These are phyloP conservation scores for Claviceps sorghi DNA, from an alignment of 2,329 filamentous ascomycete genomes.

Conservation along the genomic window DNA sequence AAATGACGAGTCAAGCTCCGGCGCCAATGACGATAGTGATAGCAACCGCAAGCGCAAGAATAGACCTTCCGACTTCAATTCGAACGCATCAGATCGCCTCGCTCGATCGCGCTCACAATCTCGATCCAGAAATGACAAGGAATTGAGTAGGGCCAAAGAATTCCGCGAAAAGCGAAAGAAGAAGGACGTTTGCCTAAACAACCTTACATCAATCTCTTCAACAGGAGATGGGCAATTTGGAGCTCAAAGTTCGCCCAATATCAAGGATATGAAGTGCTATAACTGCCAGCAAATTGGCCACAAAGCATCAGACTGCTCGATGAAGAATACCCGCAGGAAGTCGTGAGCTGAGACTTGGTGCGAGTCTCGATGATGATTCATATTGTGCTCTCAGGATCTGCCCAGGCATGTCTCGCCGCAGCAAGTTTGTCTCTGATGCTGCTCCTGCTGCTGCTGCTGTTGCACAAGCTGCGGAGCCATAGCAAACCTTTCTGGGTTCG, in stretches of 20 bases:
- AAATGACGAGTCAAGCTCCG: slow-evolving; percentile 10
- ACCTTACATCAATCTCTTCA: slow-evolving; percentile 45
- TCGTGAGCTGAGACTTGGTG: not conserved
- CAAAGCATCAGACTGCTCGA: slow-evolving; percentile 40
- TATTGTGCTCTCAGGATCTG: not conserved
- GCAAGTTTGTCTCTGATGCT: not conserved
- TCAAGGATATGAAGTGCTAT: slow-evolving; percentile 33
- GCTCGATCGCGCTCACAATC: slow-evolving; percentile 21
- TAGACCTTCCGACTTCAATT: slow-evolving; percentile 13
- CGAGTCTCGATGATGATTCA: not conserved
- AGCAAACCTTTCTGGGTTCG: not conserved
- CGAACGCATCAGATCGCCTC: slow-evolving; percentile 7
- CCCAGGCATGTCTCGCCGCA: not conserved
- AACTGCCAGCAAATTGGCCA: slow-evolving; percentile 49
- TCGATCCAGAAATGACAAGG: slow-evolving; percentile 13
- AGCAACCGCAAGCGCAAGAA: slow-evolving; percentile 14
- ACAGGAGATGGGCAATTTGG: slow-evolving; percentile 12
- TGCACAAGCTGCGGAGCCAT: not conserved
- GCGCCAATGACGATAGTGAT: slow-evolving; percentile 12
- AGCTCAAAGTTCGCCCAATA: slow-evolving; percentile 9
- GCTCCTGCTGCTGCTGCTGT: not conserved
- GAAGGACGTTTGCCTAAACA: slow-evolving; percentile 53
- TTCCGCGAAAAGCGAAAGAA: slow-evolving; percentile 45
- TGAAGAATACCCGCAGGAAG: slow-evolving; percentile 5
- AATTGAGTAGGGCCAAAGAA: slow-evolving; percentile 25